Evolutionary conservation across 1,284 basidiomycete genomes (phyloP).

Genomic region (Moesziomyces parantarcticus): DNA sequence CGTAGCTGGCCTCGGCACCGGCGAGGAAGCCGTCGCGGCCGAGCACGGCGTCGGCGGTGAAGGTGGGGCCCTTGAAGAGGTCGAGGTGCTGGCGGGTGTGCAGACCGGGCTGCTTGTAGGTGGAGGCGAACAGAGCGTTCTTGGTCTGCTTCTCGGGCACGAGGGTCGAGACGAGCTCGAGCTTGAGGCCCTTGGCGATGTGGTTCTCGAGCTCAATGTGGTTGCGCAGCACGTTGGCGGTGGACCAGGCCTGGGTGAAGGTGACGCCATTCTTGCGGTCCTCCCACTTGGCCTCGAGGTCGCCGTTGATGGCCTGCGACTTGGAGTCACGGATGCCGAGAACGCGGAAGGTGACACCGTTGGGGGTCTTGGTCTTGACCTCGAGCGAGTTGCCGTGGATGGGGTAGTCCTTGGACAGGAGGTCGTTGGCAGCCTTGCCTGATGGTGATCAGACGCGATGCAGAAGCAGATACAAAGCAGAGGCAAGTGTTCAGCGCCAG

Average conservation of each 20-base stretch:
- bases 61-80: constrained; percentile 96
- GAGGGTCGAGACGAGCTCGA: constrained; percentile 87
- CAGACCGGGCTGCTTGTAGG: constrained; percentile 96
- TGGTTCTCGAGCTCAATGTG: constrained; percentile 97
- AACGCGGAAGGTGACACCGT: constrained; percentile 70
- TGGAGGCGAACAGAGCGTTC: constrained; percentile 81
- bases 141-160: constrained; percentile 78
- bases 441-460: background rate
- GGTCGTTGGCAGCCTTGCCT: constrained; percentile 84
- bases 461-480: background rate
- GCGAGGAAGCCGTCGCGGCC: constrained; percentile 97
- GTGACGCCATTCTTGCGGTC: constrained; percentile 67
- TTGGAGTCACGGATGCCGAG: constrained; percentile 67
- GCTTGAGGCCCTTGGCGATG: constrained; percentile 94
- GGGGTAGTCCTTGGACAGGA: constrained; percentile 92
- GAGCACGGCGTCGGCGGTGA: constrained; percentile 88
- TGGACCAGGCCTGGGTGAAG: constrained; percentile 79
- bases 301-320: constrained; percentile 65
- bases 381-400: constrained; percentile 75
- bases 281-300: constrained; percentile 67
- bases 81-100: constrained; percentile 93
- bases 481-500: background rate
- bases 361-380: constrained; percentile 93
- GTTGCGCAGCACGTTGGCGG: constrained; percentile 83
- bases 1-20: constrained; percentile 95